phyloP scores from a whole-genome alignment of 148 eudicot genomes.

The Polygonum aviculare region DNA sequence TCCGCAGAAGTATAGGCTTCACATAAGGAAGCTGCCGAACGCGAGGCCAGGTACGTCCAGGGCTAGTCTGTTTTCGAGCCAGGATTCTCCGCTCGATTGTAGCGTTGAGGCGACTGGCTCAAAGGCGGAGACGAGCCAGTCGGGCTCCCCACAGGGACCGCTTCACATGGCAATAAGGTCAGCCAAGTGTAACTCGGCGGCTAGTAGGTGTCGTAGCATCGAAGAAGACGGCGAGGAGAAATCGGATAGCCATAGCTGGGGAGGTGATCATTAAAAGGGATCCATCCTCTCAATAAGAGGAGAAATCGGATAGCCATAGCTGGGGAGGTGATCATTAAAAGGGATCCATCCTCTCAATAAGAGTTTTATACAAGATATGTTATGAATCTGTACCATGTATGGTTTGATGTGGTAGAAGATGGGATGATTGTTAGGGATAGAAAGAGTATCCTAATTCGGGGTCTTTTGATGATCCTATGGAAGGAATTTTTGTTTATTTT shows the following conservation, averaged over 20 bases:
- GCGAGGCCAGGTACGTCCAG: background rate
- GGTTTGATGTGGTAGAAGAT: background rate
- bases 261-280: background rate
- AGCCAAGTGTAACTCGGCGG: conserved; percentile 22
- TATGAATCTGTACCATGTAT: background rate
- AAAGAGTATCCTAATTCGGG: background rate
- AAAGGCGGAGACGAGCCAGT: conserved; percentile 10
- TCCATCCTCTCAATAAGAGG: conserved; percentile 11
- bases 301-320: conserved; percentile 32
- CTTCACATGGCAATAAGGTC: conserved; percentile 19
- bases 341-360: background rate
- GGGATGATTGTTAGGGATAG: conserved; percentile 2
- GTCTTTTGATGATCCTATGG: background rate
- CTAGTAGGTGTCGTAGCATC: background rate
- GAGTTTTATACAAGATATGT: background rate
- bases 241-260: conserved; percentile 24
- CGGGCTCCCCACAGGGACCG: conserved; percentile 39
- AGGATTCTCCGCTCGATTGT: background rate
- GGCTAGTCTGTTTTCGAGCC: background rate
- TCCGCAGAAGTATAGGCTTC: conserved; percentile 53
- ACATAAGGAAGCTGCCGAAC: conserved; percentile 31
- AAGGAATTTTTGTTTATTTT: background rate
- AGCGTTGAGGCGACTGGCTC: background rate
- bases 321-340: background rate
- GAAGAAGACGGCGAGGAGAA: conserved; percentile 41